These are phyloP conservation scores for Blastocystis sp. DNA, from an alignment of 352 stramenopile genomes.

Conservation along the genomic window DNA sequence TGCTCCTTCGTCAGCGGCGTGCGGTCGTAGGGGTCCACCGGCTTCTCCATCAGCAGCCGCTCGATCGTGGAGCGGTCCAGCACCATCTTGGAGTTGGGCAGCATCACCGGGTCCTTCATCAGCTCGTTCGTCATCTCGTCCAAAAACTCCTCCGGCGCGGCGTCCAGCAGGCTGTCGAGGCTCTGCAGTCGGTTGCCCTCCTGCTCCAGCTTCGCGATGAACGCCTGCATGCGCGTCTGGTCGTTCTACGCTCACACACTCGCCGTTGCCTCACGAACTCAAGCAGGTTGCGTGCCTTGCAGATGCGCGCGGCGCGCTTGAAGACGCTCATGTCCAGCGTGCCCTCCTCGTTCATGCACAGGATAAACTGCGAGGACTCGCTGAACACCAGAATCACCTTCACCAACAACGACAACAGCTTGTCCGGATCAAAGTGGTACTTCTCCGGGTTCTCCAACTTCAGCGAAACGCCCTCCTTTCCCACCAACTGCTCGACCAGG, in stretches of 20 bases:
- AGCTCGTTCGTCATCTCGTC: slow-evolving; percentile 59
- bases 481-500: slow-evolving; percentile 58
- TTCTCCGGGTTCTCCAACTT: slow-evolving; percentile 58
- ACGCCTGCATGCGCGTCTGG: neutral
- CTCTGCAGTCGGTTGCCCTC: slow-evolving; percentile 2
- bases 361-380: slow-evolving; percentile 26
- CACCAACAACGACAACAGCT: slow-evolving; percentile 45
- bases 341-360: slow-evolving; percentile 50
- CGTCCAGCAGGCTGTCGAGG: slow-evolving; percentile 25
- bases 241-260: slow-evolving; percentile 29
- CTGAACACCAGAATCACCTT: slow-evolving; percentile 34
- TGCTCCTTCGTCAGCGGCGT: slow-evolving; percentile 62
- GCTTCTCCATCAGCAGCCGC: slow-evolving; percentile 11
- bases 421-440: slow-evolving; percentile 62
- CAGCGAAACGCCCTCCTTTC: slow-evolving; percentile 42
- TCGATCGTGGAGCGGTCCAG: slow-evolving; percentile 62
- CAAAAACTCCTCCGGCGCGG: slow-evolving; percentile 51
- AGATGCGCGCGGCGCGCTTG: slow-evolving; percentile 28
- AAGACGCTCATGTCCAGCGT: slow-evolving; percentile 35
- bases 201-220: slow-evolving; percentile 3
- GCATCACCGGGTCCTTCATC: slow-evolving; percentile 62
- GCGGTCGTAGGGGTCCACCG: slow-evolving; percentile 50
- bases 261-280: neutral
- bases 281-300: neutral
- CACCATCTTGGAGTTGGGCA: slow-evolving; percentile 40